phyloP scores from a whole-genome alignment of 116 monocot genomes.

The Iris pallida region DNA sequence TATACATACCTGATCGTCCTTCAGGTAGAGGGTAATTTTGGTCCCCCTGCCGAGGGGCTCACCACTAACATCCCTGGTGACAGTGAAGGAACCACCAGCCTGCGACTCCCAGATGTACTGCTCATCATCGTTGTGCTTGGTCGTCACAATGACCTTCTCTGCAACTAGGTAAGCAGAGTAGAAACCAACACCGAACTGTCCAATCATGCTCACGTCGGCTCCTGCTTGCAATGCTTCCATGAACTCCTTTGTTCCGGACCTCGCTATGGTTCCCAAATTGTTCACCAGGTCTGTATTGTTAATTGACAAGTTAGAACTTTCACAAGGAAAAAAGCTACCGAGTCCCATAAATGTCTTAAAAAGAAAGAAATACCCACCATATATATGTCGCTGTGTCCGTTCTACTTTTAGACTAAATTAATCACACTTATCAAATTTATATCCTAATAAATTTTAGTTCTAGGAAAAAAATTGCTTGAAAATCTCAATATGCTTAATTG shows the following conservation, averaged over 20 bases:
- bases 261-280: conserved; percentile 30
- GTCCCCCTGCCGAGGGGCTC: conserved; percentile 29
- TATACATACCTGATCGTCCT: conserved; percentile 18
- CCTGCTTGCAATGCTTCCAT: conserved; percentile 32
- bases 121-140: conserved; percentile 31
- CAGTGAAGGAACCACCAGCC: conserved; percentile 31
- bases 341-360: too few species aligned
- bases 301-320: not conserved
- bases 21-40: conserved; percentile 26
- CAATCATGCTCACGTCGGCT: conserved; percentile 33
- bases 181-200: conserved; percentile 30
- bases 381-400: too few species aligned
- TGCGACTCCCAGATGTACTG: conserved; percentile 31
- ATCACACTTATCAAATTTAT: too few species aligned
- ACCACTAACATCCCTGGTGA: conserved; percentile 19
- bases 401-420: too few species aligned
- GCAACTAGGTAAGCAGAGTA: conserved; percentile 26
- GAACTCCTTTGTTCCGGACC: conserved; percentile 28
- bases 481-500: too few species aligned
- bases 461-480: too few species aligned
- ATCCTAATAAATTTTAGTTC: too few species aligned
- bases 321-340: too few species aligned
- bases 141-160: conserved; percentile 26
- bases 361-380: too few species aligned
- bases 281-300: conserved; percentile 20